Base-by-base conservation (phyloP, 345 rosid genomes). In the Clausena lansium region DNA sequence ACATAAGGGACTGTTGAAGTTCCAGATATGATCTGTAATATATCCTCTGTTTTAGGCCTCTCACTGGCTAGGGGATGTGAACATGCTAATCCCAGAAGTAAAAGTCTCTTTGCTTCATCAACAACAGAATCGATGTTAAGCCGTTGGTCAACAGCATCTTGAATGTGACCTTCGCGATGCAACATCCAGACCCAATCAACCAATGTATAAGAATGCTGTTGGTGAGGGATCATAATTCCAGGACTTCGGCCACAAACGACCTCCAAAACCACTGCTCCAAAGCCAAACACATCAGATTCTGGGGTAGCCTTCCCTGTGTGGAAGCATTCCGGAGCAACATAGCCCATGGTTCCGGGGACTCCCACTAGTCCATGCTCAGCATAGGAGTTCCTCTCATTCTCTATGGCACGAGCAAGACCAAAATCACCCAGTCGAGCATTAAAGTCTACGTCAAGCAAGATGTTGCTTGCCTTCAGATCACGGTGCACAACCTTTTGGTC, bases 161-260 rank as follows among this genome's bases (percentile, higher is more conserved):
- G 61, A 20, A 87, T 81, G 4, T 70, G 70, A 22, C 86, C 83
- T 30, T 82, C 83, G 0, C 87, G 87, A 32, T 84, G 85, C 20
- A 85, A 80, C 74, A 70, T 74, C 87, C 90, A 84, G 6, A 82
- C 90, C 88, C 88, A 84, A 73, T 85, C 88, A 27, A 82, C 86
- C 80, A 87, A 32, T 4, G 72, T 70, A 38, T 80, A 54, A 70
- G 72, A 77, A 73, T 66, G 67, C 20, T 80, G 61, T 66, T 77
- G 22, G 59, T 80, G 77, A n/a, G 67, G 81, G 67, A 88, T 71
- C 79, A 47, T 76, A 47, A 27, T 58, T 63, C 79, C 69, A 5
- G 84, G 81, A 59, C 77, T 59, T 76, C 71, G 76, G 38, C 89
- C 86, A 20, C 83, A 87, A 13, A 85, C 79, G 13, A 85, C 84